Evolutionary conservation across 768 basidiomycete species (phyloP).

Genomic region (Pleurotus salmoneostramineus): DNA sequence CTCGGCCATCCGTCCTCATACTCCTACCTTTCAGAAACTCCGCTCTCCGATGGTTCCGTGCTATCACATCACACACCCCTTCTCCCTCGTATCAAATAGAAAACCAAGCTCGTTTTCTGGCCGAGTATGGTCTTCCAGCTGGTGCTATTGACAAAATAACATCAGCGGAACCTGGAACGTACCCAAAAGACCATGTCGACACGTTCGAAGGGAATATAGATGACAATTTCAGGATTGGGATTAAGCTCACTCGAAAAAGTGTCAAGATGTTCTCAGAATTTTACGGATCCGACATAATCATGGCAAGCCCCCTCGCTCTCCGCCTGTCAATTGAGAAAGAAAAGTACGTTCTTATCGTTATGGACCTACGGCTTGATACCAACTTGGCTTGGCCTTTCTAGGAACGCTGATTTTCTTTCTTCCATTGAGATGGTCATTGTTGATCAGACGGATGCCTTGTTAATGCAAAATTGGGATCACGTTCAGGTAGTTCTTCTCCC

Average conservation of each 20-base stretch:
- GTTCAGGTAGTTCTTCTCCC: conserved; percentile 59
- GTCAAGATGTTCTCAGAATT: conserved; percentile 91
- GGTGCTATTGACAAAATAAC: conserved; percentile 80
- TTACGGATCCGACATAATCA: conserved; percentile 85
- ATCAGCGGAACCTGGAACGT: conserved; percentile 66
- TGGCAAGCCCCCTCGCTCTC: conserved; percentile 92
- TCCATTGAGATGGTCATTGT: conserved; percentile 90
- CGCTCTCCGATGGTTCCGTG: conserved; percentile 78
- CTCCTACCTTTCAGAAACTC: conserved; percentile 92
- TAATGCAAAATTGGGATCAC: conserved; percentile 99
- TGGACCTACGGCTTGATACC: not conserved
- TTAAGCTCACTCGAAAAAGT: conserved; percentile 90
- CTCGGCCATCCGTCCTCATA: conserved; percentile 89
- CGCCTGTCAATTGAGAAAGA: conserved; percentile 93
- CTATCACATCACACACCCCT: conserved; percentile 74
- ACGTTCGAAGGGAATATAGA: conserved; percentile 97
- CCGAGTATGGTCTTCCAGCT: conserved; percentile 80
- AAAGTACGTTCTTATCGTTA: conserved; percentile 49
- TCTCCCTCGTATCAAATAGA: conserved; percentile 77
- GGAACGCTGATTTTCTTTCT: conserved; percentile 86
- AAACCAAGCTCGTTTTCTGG: conserved; percentile 76
- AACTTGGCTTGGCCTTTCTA: conserved; percentile 18
- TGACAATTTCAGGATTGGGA: conserved; percentile 88
- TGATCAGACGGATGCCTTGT: conserved; percentile 89
- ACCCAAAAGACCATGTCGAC: conserved; percentile 86